Base-by-base conservation (phyloP, 352 stramenopile genomes). In the Pythium guiyangense region DNA sequence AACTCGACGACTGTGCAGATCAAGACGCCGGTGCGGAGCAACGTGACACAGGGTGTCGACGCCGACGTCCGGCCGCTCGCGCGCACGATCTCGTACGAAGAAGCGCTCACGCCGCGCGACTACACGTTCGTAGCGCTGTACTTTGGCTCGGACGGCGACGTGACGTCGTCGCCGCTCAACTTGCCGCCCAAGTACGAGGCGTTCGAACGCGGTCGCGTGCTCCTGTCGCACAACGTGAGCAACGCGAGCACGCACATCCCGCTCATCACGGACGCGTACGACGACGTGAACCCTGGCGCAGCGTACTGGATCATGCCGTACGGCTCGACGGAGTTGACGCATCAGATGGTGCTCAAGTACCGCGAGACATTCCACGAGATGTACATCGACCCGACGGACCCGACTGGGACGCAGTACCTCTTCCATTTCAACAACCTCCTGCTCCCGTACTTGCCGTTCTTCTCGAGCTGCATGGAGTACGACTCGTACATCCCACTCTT, bases 381-480 rank as follows among this genome's bases (percentile, higher is more conserved):
- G 71, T 77, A 87, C n/a, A 17, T 69, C 42, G 67, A 94, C 48
- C 68, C 70, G 6, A 76, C 66, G 0, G 77, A 88, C 39, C 46
- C 59, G 3, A 71, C 72, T 0, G 54, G 57, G 1, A 57, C 68
- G 10, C 73, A 90, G 59, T 88, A 82, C 39, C 12, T 81, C 34
- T 94, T 90, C 66, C 77, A 79, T 39, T 92, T 94, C 50, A 69
- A 91, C 18, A 90, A 86, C 40, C 49, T 94, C 20, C 31, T 98
- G 52, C 67, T 99, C 0, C 88, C 96, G 8, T 99, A 99, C 63
- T 50, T 99, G 31, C 96, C 96, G 9, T 99, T 98, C 60, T 88
- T 98, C 49, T 98, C 92, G 6, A 98, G 97, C 52, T 99, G 96
- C 70, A 84, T 87, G 70, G 86, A 96, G 50, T 99, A 97, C 60